Evolutionary conservation across 371 early-diverging fungal genomes (phyloP).

Genomic region (Syncephalis plumigaleata): DNA sequence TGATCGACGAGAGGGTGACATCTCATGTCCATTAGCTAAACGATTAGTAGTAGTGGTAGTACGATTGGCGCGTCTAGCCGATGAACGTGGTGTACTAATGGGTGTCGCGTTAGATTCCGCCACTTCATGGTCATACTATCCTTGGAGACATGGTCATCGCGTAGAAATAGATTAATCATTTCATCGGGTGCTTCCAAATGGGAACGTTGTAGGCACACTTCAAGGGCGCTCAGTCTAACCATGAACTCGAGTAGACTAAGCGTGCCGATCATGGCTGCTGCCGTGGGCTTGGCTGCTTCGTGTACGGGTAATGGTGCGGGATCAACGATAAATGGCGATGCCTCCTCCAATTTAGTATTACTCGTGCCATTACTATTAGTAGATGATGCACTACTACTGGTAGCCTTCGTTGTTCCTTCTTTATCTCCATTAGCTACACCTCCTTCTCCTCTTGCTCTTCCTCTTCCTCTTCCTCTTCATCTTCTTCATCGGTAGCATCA

Average conservation of each 20-base stretch:
- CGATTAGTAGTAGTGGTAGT: no score
- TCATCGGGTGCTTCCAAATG: constrained; percentile 54
- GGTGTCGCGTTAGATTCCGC: background rate
- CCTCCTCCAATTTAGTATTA: background rate
- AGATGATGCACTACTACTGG: background rate
- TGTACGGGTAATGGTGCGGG: background rate
- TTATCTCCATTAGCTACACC: background rate
- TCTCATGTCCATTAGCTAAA: no score
- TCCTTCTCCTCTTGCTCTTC: constrained; percentile 1
- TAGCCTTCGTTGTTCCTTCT: background rate
- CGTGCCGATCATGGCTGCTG: constrained; percentile 6
- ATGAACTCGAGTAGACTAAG: constrained; percentile 48
- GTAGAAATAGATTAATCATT: constrained; percentile 28
- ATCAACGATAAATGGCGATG: background rate
- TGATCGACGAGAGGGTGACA: no score
- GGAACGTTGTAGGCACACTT: constrained; percentile 33
- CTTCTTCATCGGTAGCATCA: background rate
- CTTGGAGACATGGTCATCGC: constrained; percentile 3
- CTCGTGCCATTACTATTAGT: background rate
- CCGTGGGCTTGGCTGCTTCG: background rate
- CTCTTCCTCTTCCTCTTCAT: constrained; percentile 9
- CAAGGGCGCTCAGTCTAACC: constrained; percentile 38
- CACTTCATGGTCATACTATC: background rate
- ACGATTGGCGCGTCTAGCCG: no score
- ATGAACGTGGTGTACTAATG: background rate